Evolutionary conservation across 495 filamentous ascomycete species (phyloP).

Genomic region (Daldinia decipiens): DNA sequence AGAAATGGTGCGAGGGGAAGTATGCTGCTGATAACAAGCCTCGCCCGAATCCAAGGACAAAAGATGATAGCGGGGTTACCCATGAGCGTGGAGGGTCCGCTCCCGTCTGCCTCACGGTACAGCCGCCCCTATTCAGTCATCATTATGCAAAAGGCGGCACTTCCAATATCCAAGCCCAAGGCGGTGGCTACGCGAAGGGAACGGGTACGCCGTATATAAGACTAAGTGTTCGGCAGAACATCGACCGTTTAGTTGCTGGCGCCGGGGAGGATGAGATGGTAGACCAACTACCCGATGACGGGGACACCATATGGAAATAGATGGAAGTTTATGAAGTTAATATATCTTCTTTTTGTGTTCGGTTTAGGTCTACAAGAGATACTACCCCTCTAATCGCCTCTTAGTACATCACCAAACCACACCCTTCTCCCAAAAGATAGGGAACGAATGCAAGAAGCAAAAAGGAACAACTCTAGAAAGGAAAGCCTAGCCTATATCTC

Average conservation of each 20-base stretch:
- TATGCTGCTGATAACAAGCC: conserved; percentile 14
- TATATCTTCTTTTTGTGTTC: neutral
- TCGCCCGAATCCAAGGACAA: neutral
- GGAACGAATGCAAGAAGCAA: no score
- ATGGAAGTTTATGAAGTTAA: neutral
- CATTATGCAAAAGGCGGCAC: conserved; percentile 52
- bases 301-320: conserved; percentile 38
- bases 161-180: conserved; percentile 57
- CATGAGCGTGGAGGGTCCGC: neutral
- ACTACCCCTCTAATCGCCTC: no score
- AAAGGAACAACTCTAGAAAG: neutral
- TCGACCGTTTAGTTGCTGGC: conserved; percentile 51
- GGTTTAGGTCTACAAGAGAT: neutral
- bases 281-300: conserved; percentile 57
- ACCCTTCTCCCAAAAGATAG: neutral
- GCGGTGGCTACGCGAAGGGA: conserved; percentile 55
- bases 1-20: conserved; percentile 57
- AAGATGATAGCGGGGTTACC: neutral
- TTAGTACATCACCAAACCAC: no score
- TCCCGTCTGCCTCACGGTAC: conserved; percentile 56
- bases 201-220: conserved; percentile 58
- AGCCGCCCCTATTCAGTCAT: conserved; percentile 61
- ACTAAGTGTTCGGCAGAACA: conserved; percentile 56
- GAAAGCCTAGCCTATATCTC: neutral
- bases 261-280: conserved; percentile 34